Base-by-base conservation (phyloP, 805 yeast genomes). In the Cyberlindnera mrakii region DNA sequence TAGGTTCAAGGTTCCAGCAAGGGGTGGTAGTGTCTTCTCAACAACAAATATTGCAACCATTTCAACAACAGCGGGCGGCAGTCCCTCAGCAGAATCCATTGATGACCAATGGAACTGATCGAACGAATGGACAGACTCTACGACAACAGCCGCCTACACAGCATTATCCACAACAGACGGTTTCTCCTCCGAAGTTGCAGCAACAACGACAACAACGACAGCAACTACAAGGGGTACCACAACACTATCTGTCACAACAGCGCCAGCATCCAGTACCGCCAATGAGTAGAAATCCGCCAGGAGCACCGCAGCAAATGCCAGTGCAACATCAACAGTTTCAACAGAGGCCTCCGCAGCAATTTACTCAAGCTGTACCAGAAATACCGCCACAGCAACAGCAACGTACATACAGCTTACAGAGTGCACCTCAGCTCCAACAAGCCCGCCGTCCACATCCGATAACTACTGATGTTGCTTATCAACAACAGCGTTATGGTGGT, bases 341-440 rank as follows among this genome's bases (percentile, higher is more conserved):
- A 6, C 38, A 27, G n/a, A 33, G 27, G 7, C 43, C 31, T 15
- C 35, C 31, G 13, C 33, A 39, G 27, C 29, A 31, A 34, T 13
- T 7, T 32, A 8, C 18, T 20, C 50, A 43, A 18, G 43, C 36
- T n/a, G 45, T 35, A 17, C 39, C 36, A 13, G 39, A 42, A 14
- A 56, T 51, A 31, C 59, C 52, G 34, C 52, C 37, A 27, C 54
- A 46, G 23, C 41, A 37, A 15, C 52, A 49, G 40, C 30, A 50
- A 37, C 30, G 31, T 9, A 15, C 27, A 5, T 20, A 20, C 20
- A 31, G 35, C 16, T 19, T 39, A n/a, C 41, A 39, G 23, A 6
- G 41, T 23, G 27, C 41, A 6, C 27, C 41, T 10, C n/a, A 31
- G 13, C 20, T 39, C 15, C 31, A 32, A 13, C 35, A 27, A 15